phyloP scores from a whole-genome alignment of 2,329 filamentous ascomycete species.

The Pseudodiploospora longispora region DNA sequence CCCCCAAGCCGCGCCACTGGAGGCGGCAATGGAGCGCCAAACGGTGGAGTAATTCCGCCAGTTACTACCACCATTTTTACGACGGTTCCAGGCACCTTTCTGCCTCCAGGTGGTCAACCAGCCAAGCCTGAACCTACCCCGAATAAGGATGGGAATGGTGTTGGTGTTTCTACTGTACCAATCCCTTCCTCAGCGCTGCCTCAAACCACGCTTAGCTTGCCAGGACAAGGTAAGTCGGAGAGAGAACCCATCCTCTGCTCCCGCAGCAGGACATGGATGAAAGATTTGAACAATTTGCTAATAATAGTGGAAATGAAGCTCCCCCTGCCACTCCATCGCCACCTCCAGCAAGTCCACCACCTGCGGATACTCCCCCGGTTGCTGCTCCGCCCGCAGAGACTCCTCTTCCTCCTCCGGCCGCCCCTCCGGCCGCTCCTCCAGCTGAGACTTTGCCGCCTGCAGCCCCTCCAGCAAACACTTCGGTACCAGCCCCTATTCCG shows the following conservation, averaged over 20 bases:
- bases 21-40: background rate
- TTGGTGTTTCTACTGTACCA: conserved; percentile 23
- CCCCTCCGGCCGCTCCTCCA: background rate
- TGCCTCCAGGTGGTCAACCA: background rate
- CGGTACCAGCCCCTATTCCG: conserved; percentile 1
- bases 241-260: background rate
- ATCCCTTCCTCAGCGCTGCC: conserved; percentile 18
- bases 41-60: background rate
- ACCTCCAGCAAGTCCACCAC: conserved; percentile 1
- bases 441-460: conserved; percentile 1
- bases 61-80: conserved; percentile 1
- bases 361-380: conserved; percentile 2
- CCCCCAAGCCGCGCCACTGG: background rate
- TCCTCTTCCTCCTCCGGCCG: background rate
- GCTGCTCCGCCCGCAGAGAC: background rate
- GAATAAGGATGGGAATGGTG: conserved; percentile 16
- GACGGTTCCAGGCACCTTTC: background rate
- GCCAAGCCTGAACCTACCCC: conserved; percentile 1
- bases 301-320: background rate
- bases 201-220: conserved; percentile 18
- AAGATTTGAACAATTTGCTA: background rate
- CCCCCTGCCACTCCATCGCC: conserved; percentile 1
- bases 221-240: background rate
- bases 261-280: no score
- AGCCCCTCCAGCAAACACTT: conserved; percentile 2